phyloP scores from a whole-genome alignment of 2,329 filamentous ascomycete species.

The Albophoma yamanashiensis region DNA sequence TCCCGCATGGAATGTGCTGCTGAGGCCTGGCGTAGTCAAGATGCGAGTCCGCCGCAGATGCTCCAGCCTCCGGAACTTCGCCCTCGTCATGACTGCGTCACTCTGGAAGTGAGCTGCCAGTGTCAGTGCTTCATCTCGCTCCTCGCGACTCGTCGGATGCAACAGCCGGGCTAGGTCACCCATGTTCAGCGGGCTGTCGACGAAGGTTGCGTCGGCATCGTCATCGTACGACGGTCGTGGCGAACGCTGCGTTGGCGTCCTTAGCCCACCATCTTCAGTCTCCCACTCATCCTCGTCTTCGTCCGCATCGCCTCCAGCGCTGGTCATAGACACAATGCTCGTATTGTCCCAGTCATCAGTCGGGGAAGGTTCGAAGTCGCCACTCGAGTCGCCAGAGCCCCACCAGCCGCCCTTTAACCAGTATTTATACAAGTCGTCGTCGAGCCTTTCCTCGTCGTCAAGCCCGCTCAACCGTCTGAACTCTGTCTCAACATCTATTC shows the following conservation, averaged over 20 bases:
- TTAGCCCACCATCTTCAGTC: slow-evolving; percentile 40
- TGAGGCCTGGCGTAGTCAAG: slow-evolving; percentile 19
- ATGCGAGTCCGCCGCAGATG: slow-evolving; percentile 62
- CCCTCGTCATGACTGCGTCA: slow-evolving; percentile 67
- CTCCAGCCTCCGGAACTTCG: slow-evolving; percentile 58
- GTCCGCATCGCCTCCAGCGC: slow-evolving; percentile 23
- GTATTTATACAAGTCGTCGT: slow-evolving; percentile 69
- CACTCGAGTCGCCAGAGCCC: slow-evolving; percentile 71
- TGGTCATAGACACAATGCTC: slow-evolving; percentile 58
- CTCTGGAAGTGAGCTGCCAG: slow-evolving; percentile 70
- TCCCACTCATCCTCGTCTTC: slow-evolving; percentile 36
- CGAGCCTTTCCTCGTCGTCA: slow-evolving; percentile 54
- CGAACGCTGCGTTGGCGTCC: slow-evolving; percentile 63
- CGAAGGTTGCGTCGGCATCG: slow-evolving; percentile 42
- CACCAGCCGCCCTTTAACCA: slow-evolving; percentile 79
- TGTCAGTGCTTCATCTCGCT: slow-evolving; percentile 69
- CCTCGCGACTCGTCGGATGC: slow-evolving; percentile 66
- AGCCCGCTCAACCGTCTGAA: slow-evolving; percentile 46
- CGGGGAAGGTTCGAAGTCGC: slow-evolving; percentile 56
- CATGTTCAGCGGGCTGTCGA: slow-evolving; percentile 54
- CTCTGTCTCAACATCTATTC: slow-evolving; percentile 73
- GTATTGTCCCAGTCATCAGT: slow-evolving; percentile 60
- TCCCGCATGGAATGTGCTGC: slow-evolving; percentile 8
- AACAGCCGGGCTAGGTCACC: slow-evolving; percentile 68
- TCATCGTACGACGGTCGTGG: slow-evolving; percentile 26